Evolutionary conservation across 192 early-diverging fungal genomes (phyloP).

Genomic region (Entomortierella chlamydospora): DNA sequence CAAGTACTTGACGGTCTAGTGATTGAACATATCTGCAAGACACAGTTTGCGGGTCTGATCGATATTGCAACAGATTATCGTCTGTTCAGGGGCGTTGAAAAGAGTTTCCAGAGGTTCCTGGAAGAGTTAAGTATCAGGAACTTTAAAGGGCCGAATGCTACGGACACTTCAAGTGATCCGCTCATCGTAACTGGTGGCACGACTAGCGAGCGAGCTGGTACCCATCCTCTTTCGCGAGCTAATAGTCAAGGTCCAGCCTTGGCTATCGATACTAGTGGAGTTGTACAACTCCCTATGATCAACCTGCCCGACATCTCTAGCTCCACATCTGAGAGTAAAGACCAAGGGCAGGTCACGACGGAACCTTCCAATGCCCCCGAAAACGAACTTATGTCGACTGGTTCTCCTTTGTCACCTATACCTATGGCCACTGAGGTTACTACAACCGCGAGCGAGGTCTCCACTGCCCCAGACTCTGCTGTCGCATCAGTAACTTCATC

Average conservation of each 20-base stretch:
- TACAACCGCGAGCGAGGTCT: not conserved
- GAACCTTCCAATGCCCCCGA: not conserved
- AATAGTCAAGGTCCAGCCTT: slow-evolving; percentile 10
- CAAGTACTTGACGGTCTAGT: slow-evolving; percentile 29
- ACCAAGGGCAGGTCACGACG: not conserved
- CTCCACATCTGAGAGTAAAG: not conserved
- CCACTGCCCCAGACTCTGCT: too few relatives aligned
- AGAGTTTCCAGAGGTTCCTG: slow-evolving; percentile 45
- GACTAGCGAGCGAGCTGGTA: not conserved
- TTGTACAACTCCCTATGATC: not conserved
- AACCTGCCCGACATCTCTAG: not conserved
- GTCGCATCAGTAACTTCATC: not conserved
- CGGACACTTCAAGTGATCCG: not conserved
- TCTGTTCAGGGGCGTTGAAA: slow-evolving; percentile 45
- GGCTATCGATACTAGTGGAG: not conserved
- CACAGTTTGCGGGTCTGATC: slow-evolving; percentile 42
- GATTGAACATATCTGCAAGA: slow-evolving; percentile 47
- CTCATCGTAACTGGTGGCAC: not conserved
- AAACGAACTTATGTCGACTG: not conserved
- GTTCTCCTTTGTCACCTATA: slow-evolving; percentile 14
- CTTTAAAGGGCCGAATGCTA: slow-evolving; percentile 15
- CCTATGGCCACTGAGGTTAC: not conserved
- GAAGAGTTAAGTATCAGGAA: slow-evolving; percentile 46
- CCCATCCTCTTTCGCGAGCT: slow-evolving; percentile 16
- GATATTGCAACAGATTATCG: slow-evolving; percentile 50